Conservation (phyloP, 163 green algal species). For the Chloromonas sp. region DNA sequence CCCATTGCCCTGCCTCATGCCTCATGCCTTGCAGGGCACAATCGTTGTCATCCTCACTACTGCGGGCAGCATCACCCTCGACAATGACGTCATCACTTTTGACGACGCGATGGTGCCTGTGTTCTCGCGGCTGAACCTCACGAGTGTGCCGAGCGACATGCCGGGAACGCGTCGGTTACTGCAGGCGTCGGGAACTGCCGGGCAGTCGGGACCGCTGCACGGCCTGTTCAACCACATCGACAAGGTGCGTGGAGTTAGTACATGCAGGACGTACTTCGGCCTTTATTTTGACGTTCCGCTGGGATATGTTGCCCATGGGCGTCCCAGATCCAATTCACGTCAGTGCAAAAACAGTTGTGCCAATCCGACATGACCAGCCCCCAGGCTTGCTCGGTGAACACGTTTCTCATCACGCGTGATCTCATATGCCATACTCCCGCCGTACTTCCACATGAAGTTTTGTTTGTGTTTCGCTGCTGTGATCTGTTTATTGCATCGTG, state of each 20-base stretch:
- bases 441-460: no score
- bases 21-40: not conserved
- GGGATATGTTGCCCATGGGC: not conserved
- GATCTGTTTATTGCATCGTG: not conserved
- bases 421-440: not conserved
- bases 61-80: slow-evolving; percentile 9
- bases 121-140: slow-evolving; percentile 1
- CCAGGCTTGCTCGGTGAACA: not conserved
- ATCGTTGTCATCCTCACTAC: slow-evolving; percentile 8
- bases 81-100: slow-evolving; percentile 5
- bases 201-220: not conserved
- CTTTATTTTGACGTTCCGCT: no score
- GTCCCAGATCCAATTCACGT: not conserved
- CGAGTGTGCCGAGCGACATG: not conserved
- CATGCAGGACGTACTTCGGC: no score
- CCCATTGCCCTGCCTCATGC: no score
- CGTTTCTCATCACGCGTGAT: not conserved
- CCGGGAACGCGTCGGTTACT: not conserved
- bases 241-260: not conserved
- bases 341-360: not conserved
- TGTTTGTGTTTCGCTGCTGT: not conserved
- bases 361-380: not conserved
- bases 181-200: not conserved
- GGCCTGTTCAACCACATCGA: slow-evolving; percentile 6
- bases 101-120: not conserved